Conservation (phyloP, 1,284 basidiomycete species). For the Austroboletus novae-zelandiae region DNA sequence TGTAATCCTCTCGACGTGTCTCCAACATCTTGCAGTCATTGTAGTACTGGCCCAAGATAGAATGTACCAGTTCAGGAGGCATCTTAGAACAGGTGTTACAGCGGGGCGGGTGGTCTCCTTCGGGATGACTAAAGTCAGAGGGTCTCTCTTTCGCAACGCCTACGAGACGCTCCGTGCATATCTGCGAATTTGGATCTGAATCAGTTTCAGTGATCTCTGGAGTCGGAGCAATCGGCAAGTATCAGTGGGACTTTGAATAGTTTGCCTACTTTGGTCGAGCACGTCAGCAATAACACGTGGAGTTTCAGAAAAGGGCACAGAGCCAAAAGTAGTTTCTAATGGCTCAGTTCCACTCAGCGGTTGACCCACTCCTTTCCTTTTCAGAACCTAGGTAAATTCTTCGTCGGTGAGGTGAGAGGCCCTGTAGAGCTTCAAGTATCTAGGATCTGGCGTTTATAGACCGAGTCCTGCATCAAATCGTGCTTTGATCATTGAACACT, state of each 20-base stretch:
- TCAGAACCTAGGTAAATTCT: neutral
- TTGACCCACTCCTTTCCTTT: neutral
- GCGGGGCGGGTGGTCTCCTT: neutral
- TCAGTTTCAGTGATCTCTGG: neutral
- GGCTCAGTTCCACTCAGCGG: neutral
- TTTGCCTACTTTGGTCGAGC: neutral
- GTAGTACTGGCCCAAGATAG: neutral
- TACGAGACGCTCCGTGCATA: too few relatives aligned
- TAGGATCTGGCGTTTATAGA: too few relatives aligned
- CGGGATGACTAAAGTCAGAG: too few relatives aligned
- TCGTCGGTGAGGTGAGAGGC: too few relatives aligned
- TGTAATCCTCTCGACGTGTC: neutral
- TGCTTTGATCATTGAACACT: neutral
- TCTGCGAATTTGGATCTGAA: neutral
- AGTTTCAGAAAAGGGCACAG: neutral
- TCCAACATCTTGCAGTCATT: neutral
- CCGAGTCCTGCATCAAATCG: too few relatives aligned
- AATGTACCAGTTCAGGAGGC: neutral
- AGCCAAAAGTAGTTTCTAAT: neutral
- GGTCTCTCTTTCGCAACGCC: too few relatives aligned
- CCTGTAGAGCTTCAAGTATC: neutral
- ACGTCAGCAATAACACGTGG: neutral
- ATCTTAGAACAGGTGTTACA: neutral
- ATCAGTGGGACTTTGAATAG: neutral
- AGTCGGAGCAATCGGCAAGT: neutral